Percentiles rank a stretch among this genome's conserved stretches.
phyloP scores from a whole-genome alignment of 2,329 filamentous ascomycete genomes.

The Amauroascus niger region DNA sequence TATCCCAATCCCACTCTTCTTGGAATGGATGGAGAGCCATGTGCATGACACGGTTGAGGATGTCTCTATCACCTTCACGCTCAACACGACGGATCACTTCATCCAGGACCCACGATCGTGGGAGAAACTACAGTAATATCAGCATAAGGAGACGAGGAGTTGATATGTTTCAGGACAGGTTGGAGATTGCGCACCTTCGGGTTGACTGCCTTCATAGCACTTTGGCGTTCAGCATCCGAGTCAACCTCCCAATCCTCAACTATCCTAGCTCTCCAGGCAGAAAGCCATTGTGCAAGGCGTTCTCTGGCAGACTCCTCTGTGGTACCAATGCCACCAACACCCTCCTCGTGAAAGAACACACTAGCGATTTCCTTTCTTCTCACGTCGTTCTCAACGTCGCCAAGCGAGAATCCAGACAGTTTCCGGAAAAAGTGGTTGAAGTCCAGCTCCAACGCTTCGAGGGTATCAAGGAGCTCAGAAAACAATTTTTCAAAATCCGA shows the following conservation, averaged over 20 bases:
- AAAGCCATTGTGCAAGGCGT: slow-evolving; percentile 68
- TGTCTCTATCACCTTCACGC: slow-evolving; percentile 67
- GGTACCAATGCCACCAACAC: slow-evolving; percentile 48
- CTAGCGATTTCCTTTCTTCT: slow-evolving; percentile 55
- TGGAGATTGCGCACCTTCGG: slow-evolving; percentile 51
- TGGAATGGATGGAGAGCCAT: slow-evolving; percentile 78
- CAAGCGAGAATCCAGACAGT: slow-evolving; percentile 54
- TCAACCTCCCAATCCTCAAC: slow-evolving; percentile 64
- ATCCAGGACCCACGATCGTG: slow-evolving; percentile 83
- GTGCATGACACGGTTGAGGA: slow-evolving; percentile 67
- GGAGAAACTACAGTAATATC: slow-evolving; percentile 53
- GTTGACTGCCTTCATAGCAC: slow-evolving; percentile 75
- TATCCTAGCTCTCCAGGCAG: slow-evolving; percentile 62
- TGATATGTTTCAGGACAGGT: neutral
- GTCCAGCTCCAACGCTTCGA: slow-evolving; percentile 76
- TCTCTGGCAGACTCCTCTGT: slow-evolving; percentile 56
- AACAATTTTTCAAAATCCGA: slow-evolving; percentile 72
- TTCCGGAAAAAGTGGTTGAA: slow-evolving; percentile 91
- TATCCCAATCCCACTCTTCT: slow-evolving; percentile 54
- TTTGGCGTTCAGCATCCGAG: slow-evolving; percentile 54
- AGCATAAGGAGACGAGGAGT: neutral
- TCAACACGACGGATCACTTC: slow-evolving; percentile 86
- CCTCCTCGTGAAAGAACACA: slow-evolving; percentile 72
- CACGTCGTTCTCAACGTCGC: slow-evolving; percentile 55
- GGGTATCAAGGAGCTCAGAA: slow-evolving; percentile 67